Percentiles rank a stretch among this genome's conserved stretches.
Conservation (phyloP, 2,329 filamentous ascomycete species). For the Venturia aucupariae region DNA sequence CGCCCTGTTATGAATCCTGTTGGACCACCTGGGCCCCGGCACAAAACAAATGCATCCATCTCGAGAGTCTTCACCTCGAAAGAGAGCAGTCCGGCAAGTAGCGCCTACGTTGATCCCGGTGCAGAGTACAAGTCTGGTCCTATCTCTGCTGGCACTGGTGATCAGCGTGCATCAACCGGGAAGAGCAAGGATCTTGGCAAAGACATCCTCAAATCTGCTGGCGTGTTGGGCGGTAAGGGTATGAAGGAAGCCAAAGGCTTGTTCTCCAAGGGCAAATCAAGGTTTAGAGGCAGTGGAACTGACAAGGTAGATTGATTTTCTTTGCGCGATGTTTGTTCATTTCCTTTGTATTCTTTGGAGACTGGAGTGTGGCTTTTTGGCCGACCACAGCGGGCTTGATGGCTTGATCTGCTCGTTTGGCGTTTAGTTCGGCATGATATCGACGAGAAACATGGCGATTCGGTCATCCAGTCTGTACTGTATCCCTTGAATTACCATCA, state of each 20-base stretch:
- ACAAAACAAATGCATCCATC: conserved; percentile 28
- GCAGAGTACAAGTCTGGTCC: conserved; percentile 14
- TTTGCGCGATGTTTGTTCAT: conserved; percentile 13
- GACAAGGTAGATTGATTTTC: conserved; percentile 79
- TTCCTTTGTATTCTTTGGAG: conserved; percentile 9
- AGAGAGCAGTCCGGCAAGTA: neutral
- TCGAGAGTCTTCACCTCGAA: conserved; percentile 22
- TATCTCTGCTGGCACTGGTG: conserved; percentile 13
- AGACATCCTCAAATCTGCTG: conserved; percentile 46
- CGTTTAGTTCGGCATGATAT: conserved; percentile 7
- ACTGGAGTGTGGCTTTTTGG: neutral
- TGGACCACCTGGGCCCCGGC: conserved; percentile 19
- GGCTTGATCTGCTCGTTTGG: conserved; percentile 11
- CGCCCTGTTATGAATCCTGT: conserved; percentile 4
- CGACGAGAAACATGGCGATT: conserved; percentile 12
- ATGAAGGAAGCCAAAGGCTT: conserved; percentile 81
- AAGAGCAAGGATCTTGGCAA: conserved; percentile 77
- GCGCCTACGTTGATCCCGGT: neutral
- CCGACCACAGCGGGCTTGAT: neutral
- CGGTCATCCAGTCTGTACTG: neutral
- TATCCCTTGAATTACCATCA: conserved; percentile 1
- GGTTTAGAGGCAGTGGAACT: conserved; percentile 54
- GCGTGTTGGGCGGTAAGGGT: conserved; percentile 57
- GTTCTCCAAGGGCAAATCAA: conserved; percentile 83
- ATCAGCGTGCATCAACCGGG: conserved; percentile 24